Base-by-base conservation (phyloP, 148 eudicot species). In the Cornus florida region DNA sequence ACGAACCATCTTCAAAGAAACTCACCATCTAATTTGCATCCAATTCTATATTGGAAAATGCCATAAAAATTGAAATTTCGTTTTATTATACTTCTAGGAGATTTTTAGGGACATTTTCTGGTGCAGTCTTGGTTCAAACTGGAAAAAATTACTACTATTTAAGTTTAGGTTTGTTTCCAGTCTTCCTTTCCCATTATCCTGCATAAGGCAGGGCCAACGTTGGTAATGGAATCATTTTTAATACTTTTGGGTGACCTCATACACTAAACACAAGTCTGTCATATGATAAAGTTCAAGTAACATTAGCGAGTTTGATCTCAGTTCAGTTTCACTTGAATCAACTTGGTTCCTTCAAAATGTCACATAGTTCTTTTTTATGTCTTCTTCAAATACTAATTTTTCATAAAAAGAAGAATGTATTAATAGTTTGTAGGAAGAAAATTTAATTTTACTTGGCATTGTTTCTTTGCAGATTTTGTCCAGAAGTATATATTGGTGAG, bases 401-500 rank as follows among this genome's bases (percentile, higher is more conserved):
- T 53, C 56, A 67, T 5, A 9, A 39, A 43, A 43, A 43, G 48
- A 43, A 43, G 0, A 43, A 43, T 43, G 7, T 13, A 35, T 38
- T 73, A 43, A 56, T 7, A 3, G 23, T 24, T 79, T 35, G 77
- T 20, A 75, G 28, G 8, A 38, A 66, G 56, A 43, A 35, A 43
- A 71, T 19, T 48, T 32, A 32, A 33, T 57, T 33, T 69, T 17
- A 59, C 20, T 66, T 79, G 31, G 38, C 12, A 12, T 74, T 79
- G 9, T 22, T 71, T 31, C 41, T 69, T 79, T 78, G 69, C 94
- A 96, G 98, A 86, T 87, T 73, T 78, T 97, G 99, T 86, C 85
- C 99, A 2, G 99, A 96, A 87, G 98, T 96, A 77, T 86, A 88
- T 85, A 82, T 96, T n/a, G 98, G 95, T n/a, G 91, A 92, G 78